These are phyloP conservation scores for Suillus brevipes DNA, from an alignment of 768 basidiomycete genomes.

Conservation along the genomic window DNA sequence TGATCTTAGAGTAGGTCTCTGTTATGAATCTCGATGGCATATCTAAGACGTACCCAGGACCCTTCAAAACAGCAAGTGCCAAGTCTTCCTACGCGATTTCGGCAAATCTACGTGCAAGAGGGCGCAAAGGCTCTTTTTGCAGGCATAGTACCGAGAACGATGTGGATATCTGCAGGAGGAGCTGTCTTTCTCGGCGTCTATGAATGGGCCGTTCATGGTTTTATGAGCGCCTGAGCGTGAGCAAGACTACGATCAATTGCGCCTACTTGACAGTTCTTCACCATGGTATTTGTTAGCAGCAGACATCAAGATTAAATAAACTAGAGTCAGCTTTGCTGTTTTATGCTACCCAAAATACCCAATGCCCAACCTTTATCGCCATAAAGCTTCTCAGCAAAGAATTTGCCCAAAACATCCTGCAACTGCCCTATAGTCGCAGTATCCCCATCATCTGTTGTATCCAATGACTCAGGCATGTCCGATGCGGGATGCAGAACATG, in stretches of 20 bases:
- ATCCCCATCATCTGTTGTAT: conserved; percentile 51
- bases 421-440: conserved; percentile 45
- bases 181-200: conserved; percentile 98
- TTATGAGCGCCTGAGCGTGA: conserved; percentile 32
- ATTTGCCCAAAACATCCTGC: conserved; percentile 56
- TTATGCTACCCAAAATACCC: conserved; percentile 46
- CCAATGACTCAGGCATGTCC: conserved; percentile 58
- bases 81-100: conserved; percentile 56
- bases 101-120: conserved; percentile 68
- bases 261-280: conserved; percentile 15
- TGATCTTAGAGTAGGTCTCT: conserved; percentile 67
- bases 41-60: conserved; percentile 38
- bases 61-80: conserved; percentile 50
- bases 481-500: conserved; percentile 57
- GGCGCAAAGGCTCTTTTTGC: conserved; percentile 78
- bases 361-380: conserved; percentile 67
- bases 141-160: conserved; percentile 85
- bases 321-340: conserved; percentile 13
- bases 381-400: conserved; percentile 57
- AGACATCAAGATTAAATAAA: not conserved
- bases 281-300: not conserved
- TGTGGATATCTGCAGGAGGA: conserved; percentile 97
- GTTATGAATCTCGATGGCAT: not conserved
- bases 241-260: not conserved
- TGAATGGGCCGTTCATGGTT: conserved; percentile 68